Percentiles rank a stretch among this genome's conserved stretches.
phyloP scores from a whole-genome alignment of 768 basidiomycete genomes.

The Krasilnikovozyma curviuscula region DNA sequence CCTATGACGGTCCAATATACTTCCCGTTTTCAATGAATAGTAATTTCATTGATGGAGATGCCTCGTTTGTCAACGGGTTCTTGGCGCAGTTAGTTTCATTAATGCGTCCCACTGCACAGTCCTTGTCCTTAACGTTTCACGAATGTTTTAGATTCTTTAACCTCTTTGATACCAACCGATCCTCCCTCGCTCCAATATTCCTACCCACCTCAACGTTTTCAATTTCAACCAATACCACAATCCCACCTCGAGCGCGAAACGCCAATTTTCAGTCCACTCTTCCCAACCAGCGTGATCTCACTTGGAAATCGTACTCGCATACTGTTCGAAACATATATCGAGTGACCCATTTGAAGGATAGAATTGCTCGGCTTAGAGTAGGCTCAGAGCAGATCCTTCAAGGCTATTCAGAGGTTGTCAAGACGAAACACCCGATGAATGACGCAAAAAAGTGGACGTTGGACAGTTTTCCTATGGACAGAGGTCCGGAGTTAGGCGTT shows the following conservation, averaged over 20 bases:
- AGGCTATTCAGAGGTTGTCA: constrained; percentile 45
- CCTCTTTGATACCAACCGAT: constrained; percentile 57
- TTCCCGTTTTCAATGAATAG: constrained; percentile 7
- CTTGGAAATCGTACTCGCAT: constrained; percentile 48
- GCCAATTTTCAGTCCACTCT: constrained; percentile 22
- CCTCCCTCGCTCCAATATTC: constrained; percentile 50
- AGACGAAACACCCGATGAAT: constrained; percentile 65
- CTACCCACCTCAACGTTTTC: constrained; percentile 79
- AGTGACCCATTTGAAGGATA: constrained; percentile 13
- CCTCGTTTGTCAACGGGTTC: constrained; percentile 54
- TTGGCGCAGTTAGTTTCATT: constrained; percentile 26
- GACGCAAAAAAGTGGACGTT: constrained; percentile 67
- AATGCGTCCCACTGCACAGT: neutral
- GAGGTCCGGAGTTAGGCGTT: constrained; percentile 23
- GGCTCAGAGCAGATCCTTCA: constrained; percentile 31
- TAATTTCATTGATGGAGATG: constrained; percentile 8
- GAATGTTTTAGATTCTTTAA: constrained; percentile 49
- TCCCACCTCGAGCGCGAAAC: constrained; percentile 51
- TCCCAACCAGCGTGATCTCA: constrained; percentile 65
- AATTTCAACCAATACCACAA: constrained; percentile 61
- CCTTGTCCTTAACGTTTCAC: neutral
- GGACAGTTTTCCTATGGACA: constrained; percentile 53
- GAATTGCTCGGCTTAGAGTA: constrained; percentile 1
- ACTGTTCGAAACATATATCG: constrained; percentile 54
- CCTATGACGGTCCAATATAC: neutral